Percentiles rank a stretch among this genome's conserved stretches.
Evolutionary conservation across 129 eudicot genomes (phyloP).

Genomic region (Escallonia rubra): DNA sequence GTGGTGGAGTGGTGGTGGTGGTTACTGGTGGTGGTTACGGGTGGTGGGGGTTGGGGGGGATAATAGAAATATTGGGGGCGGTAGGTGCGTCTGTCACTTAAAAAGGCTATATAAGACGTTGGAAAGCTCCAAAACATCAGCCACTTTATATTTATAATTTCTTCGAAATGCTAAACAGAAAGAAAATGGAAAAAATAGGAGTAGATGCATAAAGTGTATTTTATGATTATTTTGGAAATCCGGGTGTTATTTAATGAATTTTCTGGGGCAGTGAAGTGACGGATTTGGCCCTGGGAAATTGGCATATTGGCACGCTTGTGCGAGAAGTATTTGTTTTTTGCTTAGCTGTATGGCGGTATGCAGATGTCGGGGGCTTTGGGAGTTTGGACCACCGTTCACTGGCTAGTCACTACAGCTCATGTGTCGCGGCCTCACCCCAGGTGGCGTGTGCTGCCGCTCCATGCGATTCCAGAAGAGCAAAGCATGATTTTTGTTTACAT

Average conservation of each 20-base stretch:
- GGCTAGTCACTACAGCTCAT: conserved; percentile 10
- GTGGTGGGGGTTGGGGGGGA: conserved; percentile 19
- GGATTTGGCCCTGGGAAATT: too few relatives aligned
- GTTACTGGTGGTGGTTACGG: conserved; percentile 5
- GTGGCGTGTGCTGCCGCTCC: conserved; percentile 15
- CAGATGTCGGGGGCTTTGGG: background rate
- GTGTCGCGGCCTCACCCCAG: conserved; percentile 13
- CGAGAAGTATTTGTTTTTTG: background rate
- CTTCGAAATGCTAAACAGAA: too few relatives aligned
- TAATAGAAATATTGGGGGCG: conserved; percentile 9
- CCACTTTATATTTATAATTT: too few relatives aligned
- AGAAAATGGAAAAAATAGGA: too few relatives aligned
- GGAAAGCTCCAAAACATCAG: background rate
- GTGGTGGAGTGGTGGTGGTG: conserved; percentile 23
- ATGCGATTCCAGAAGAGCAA: too few relatives aligned
- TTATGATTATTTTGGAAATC: too few relatives aligned
- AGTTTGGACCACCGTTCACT: conserved; percentile 37
- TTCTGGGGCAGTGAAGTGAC: too few relatives aligned
- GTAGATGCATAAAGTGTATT: too few relatives aligned
- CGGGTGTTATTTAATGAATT: too few relatives aligned
- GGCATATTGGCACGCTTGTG: conserved; percentile 5
- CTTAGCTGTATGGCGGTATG: background rate
- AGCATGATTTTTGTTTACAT: too few relatives aligned
- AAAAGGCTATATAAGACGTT: too few relatives aligned
- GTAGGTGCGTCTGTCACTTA: conserved; percentile 5